Conservation (phyloP, 306 rosid genomes). For the Vigna hirtella region DNA sequence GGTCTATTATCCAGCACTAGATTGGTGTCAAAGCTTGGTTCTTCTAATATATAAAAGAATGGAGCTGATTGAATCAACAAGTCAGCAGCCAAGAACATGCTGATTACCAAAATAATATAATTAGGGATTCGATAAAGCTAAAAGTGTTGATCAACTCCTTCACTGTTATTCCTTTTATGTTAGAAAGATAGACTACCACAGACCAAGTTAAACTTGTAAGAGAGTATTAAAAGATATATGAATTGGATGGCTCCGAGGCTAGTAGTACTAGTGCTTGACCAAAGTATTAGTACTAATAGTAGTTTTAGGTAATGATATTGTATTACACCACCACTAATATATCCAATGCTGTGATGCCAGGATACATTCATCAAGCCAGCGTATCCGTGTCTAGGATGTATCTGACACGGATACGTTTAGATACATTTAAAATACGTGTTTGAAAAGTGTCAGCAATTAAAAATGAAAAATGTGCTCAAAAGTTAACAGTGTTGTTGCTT, state of each 20-base stretch:
- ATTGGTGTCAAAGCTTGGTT: background rate
- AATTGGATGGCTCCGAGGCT: background rate
- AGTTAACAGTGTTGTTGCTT: too few species aligned
- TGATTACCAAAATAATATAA: background rate
- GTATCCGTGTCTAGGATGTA: too few species aligned
- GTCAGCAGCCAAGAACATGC: background rate
- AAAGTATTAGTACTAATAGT: slow-evolving; percentile 3
- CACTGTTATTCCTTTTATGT: background rate
- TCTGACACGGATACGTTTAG: too few species aligned
- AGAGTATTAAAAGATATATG: background rate
- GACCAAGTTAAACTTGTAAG: background rate
- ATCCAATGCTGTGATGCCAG: background rate
- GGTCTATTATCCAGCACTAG: slow-evolving; percentile 17
- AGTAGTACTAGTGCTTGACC: slow-evolving; percentile 4
- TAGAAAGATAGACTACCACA: too few species aligned
- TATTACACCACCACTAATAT: background rate
- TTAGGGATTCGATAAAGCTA: slow-evolving; percentile 4
- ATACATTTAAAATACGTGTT: too few species aligned
- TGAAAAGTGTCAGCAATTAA: too few species aligned
- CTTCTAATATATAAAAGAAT: background rate
- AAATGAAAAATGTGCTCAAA: too few species aligned
- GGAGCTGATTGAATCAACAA: background rate
- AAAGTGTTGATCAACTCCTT: slow-evolving; percentile 20
- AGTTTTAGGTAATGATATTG: background rate
- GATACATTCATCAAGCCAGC: too few species aligned